Conservation (phyloP, 306 rosid genomes). For the Urtica urens region DNA sequence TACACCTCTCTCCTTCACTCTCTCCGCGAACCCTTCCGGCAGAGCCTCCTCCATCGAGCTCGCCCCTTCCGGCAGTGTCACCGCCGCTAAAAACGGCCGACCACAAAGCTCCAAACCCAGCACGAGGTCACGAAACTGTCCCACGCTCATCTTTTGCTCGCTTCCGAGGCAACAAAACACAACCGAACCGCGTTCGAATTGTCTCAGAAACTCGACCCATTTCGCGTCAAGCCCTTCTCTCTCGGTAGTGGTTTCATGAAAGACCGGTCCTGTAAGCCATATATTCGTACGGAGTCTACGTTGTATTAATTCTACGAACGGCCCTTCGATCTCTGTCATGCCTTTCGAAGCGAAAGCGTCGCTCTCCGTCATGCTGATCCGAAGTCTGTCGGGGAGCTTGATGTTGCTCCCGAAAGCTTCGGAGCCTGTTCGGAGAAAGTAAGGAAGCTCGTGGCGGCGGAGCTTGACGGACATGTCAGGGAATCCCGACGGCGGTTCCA, state of each 20-base stretch:
- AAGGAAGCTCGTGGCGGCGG: slow-evolving; percentile 23
- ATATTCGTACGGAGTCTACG: too few relatives aligned
- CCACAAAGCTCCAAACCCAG: slow-evolving; percentile 60
- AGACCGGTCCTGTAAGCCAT: slow-evolving; percentile 45
- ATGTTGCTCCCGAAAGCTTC: slow-evolving; percentile 3
- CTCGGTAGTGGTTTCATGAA: slow-evolving; percentile 36
- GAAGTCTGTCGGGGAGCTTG: slow-evolving; percentile 21
- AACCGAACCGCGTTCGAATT: slow-evolving; percentile 30
- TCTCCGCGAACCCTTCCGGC: slow-evolving; percentile 40
- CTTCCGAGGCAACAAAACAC: slow-evolving; percentile 61
- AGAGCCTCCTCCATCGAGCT: slow-evolving; percentile 34
- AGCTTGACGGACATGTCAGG: slow-evolving; percentile 40
- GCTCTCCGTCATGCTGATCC: slow-evolving; percentile 13
- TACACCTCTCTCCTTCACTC: slow-evolving; percentile 43
- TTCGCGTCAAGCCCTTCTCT: too few relatives aligned
- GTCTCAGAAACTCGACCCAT: slow-evolving; percentile 43
- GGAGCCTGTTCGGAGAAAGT: slow-evolving; percentile 17
- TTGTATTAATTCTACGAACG: too few relatives aligned
- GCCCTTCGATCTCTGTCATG: slow-evolving; percentile 50
- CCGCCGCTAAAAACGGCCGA: slow-evolving; percentile 39
- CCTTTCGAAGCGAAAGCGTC: slow-evolving; percentile 48
- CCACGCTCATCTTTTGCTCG: slow-evolving; percentile 29
- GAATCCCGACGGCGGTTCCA: slow-evolving; percentile 32
- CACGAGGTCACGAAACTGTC: slow-evolving; percentile 41
- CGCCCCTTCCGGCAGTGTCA: slow-evolving; percentile 35